phyloP scores from a whole-genome alignment of 768 basidiomycete genomes.

The Hericium coralloides region DNA sequence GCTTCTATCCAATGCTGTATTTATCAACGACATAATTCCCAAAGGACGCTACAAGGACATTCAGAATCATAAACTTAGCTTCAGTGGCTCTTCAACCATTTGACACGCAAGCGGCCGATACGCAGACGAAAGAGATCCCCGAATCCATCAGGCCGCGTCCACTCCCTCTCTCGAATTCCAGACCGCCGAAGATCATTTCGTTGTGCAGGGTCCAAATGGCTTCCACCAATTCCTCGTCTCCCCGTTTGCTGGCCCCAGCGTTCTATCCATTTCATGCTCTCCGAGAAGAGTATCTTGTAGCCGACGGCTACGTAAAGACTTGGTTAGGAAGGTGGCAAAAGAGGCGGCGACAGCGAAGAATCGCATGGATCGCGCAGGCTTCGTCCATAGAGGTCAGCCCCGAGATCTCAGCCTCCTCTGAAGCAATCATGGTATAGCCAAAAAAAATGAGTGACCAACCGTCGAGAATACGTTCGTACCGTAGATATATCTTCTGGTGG shows the following conservation, averaged over 20 bases:
- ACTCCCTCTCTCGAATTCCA: slow-evolving; percentile 25
- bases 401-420: neutral
- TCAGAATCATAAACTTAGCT: too few species aligned
- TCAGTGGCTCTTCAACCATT: too few species aligned
- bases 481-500: too few species aligned
- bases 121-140: too few species aligned
- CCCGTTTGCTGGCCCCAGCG: slow-evolving; percentile 34
- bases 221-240: slow-evolving; percentile 41
- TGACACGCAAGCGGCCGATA: too few species aligned
- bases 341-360: slow-evolving; percentile 13
- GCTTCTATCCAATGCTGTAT: too few species aligned
- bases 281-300: slow-evolving; percentile 23
- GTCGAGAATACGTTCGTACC: too few species aligned
- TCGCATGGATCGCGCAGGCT: neutral
- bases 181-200: slow-evolving; percentile 34
- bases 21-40: too few species aligned
- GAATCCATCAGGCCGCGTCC: too few species aligned
- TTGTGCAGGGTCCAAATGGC: slow-evolving; percentile 39
- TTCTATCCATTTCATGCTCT: slow-evolving; percentile 23
- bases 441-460: too few species aligned
- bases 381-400: neutral
- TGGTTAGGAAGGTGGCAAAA: slow-evolving; percentile 28
- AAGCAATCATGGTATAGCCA: too few species aligned
- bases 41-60: too few species aligned
- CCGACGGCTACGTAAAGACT: slow-evolving; percentile 24